A percentile compares a stretch with the other conserved stretches of the same genome.
These are phyloP conservation scores for Blastocystis sp. DNA, from an alignment of 352 stramenopile genomes.

Conservation along the genomic window DNA sequence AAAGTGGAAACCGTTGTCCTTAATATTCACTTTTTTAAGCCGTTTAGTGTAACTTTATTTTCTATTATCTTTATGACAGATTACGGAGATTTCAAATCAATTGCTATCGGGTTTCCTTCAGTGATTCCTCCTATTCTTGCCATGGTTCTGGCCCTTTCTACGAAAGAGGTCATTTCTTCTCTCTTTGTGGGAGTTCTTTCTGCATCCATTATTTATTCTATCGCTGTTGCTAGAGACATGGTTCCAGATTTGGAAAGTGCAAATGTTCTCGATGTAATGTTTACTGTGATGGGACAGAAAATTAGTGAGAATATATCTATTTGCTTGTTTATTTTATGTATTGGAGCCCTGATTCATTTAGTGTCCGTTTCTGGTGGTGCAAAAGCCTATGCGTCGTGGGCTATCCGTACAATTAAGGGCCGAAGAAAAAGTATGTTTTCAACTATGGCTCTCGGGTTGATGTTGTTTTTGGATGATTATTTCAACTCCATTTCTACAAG, in stretches of 20 bases:
- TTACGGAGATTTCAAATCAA: slow-evolving; percentile 5
- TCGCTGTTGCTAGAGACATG: slow-evolving; percentile 4
- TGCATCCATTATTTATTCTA: slow-evolving; percentile 43
- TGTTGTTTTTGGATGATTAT: slow-evolving; percentile 61
- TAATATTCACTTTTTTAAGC: background rate
- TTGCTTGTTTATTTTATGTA: slow-evolving; percentile 47
- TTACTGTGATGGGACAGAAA: slow-evolving; percentile 53
- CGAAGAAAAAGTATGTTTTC: slow-evolving; percentile 32
- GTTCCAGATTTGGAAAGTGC: background rate
- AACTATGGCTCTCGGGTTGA: slow-evolving; percentile 24
- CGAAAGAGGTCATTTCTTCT: slow-evolving; percentile 59
- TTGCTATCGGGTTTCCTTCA: slow-evolving; percentile 38
- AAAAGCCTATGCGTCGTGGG: slow-evolving; percentile 27
- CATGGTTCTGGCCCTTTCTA: slow-evolving; percentile 53
- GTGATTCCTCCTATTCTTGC: slow-evolving; percentile 54
- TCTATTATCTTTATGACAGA: background rate
- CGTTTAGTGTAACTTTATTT: background rate
- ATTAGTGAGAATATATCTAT: slow-evolving; percentile 39
- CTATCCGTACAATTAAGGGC: slow-evolving; percentile 21
- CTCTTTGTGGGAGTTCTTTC: slow-evolving; percentile 49
- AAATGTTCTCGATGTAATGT: slow-evolving; percentile 53
- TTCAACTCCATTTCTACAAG: slow-evolving; percentile 56
- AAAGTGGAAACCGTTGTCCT: background rate
- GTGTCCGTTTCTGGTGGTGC: slow-evolving; percentile 43
- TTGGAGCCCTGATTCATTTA: slow-evolving; percentile 49